Percentiles rank a stretch among this genome's conserved stretches.
phyloP scores from a whole-genome alignment of 129 eudicot genomes.

The Pittosporum tobira region DNA sequence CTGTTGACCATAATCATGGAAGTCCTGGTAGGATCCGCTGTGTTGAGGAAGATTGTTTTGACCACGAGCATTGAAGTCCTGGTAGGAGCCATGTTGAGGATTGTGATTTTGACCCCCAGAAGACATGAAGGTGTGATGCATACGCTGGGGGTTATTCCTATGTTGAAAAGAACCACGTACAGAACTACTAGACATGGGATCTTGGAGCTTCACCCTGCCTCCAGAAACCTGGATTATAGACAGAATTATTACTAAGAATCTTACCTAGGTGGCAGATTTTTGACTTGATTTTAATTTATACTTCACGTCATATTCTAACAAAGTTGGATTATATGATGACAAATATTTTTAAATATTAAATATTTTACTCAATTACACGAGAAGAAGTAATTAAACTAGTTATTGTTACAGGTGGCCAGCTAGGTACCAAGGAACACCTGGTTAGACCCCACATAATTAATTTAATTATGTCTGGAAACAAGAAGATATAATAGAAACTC shows the following conservation, averaged over 20 bases:
- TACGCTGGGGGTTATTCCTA: slow-evolving; percentile 21
- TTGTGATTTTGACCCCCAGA: slow-evolving; percentile 28
- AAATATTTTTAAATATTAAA: no score
- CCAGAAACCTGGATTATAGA: slow-evolving; percentile 35
- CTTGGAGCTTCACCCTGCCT: slow-evolving; percentile 33
- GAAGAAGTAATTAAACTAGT: no score
- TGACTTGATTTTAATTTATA: no score
- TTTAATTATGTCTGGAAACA: neutral
- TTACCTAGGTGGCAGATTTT: no score
- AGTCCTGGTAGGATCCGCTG: neutral
- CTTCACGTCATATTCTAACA: no score
- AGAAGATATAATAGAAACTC: slow-evolving; percentile 19
- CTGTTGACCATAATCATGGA: slow-evolving; percentile 22
- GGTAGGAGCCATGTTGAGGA: slow-evolving; percentile 25
- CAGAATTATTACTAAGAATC: no score
- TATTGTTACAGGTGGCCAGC: no score
- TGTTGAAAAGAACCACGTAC: slow-evolving; percentile 34
- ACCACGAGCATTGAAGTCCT: slow-evolving; percentile 12
- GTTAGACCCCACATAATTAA: neutral
- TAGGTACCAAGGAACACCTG: no score
- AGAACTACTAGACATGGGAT: slow-evolving; percentile 29
- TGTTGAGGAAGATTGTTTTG: slow-evolving; percentile 24
- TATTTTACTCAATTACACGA: no score
- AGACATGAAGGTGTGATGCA: slow-evolving; percentile 19
- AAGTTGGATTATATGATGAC: no score